Base-by-base conservation (phyloP, 2,329 filamentous ascomycete species). In the Penicillium psychrosexuale region DNA sequence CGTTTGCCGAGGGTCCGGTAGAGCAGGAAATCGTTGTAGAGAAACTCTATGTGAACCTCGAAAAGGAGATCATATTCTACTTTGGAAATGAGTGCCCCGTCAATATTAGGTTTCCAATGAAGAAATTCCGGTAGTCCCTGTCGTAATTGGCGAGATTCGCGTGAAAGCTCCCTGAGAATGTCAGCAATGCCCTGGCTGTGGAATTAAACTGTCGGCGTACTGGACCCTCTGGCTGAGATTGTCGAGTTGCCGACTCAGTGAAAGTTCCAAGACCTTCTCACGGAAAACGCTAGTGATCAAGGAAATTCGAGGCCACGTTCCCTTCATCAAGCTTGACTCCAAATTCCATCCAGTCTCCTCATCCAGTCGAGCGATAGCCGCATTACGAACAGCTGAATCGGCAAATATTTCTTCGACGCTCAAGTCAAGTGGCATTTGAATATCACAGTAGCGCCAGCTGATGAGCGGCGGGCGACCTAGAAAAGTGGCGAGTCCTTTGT, bases 401-500 rank as follows among this genome's bases (percentile, higher is more conserved):
- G 59, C 49, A 34, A 64, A 50, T 13, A 68, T 58, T 11, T 64
- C 62, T 4, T 67, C 64, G 40, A 68, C 63, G 44, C 64, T 65
- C 31, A 71, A 39, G 34, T 71, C 67, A n/a, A 69, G 56, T 6
- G 67, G 68, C 42, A 64, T 50, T 24, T 42, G 30, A 8, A 62
- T 57, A 45, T 69, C 62, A 53, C 66, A 71, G 52, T 69, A 71
- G 30, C 61, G 60, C 53, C 61, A 63, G 24, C 62, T 63, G 13
- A 71, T 63, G 7, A 64, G 56, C 3, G 67, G 68, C n/a, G 69
- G 68, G 24, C 69, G 61, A 12, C 67, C 67, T 3, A 69, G 51
- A 48, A 69, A 66, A 4, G 64, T 68, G 8, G 68, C 61, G n/a
- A 69, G 57, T 22, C 57, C 64, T 51, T 69, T 71, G 45, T 71